phyloP scores from a whole-genome alignment of 2,329 filamentous ascomycete species.

The Aschersonia sp. region DNA sequence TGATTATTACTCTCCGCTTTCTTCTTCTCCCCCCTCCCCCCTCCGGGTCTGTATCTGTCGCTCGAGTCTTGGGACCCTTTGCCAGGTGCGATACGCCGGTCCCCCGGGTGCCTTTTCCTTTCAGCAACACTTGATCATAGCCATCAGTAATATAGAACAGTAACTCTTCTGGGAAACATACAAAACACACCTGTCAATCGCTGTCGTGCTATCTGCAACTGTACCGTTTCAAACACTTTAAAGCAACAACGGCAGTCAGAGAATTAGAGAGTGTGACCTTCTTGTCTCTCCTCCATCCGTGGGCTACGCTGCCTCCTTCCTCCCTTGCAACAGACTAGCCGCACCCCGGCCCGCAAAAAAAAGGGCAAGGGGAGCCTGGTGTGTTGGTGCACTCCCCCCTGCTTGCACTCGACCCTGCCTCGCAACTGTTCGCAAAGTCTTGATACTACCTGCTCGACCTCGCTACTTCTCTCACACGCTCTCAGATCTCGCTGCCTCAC shows the following conservation, averaged over 20 bases:
- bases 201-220: neutral
- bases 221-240: neutral
- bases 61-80: too few species aligned
- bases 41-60: too few species aligned
- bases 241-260: neutral
- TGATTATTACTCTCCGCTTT: too few species aligned
- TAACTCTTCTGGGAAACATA: neutral
- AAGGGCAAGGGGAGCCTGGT: conserved; percentile 2
- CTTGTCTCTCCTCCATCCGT: neutral
- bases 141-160: neutral
- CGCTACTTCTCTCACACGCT: neutral
- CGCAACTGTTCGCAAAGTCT: conserved; percentile 1
- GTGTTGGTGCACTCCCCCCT: neutral
- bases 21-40: too few species aligned
- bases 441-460: neutral
- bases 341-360: neutral
- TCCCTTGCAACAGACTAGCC: neutral
- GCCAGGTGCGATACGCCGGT: neutral
- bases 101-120: neutral
- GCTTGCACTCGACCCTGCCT: neutral
- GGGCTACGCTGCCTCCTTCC: neutral
- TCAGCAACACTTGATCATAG: neutral
- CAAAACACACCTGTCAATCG: neutral
- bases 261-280: neutral
- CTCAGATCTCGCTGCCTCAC: neutral